phyloP scores from a whole-genome alignment of 495 filamentous ascomycete species.

The Massariosphaeria phaeospora region DNA sequence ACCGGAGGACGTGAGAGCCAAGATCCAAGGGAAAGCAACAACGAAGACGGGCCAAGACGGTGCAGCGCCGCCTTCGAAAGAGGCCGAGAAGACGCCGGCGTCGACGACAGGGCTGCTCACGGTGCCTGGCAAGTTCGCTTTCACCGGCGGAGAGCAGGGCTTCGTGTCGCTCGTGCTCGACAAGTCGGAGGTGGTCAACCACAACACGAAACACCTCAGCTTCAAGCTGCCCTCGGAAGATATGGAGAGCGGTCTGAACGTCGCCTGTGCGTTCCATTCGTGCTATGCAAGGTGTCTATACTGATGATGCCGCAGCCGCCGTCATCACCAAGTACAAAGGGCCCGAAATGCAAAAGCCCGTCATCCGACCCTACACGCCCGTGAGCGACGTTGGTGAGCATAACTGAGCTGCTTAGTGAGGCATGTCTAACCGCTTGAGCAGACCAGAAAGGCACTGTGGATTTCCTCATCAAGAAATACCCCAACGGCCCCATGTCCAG shows the following conservation, averaged over 20 bases:
- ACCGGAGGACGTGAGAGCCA: too few relatives aligned
- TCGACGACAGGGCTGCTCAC: too few relatives aligned
- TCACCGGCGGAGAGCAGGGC: conserved; percentile 82
- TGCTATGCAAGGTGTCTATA: not conserved
- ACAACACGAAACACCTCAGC: conserved; percentile 84
- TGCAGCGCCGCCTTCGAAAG: conserved; percentile 22
- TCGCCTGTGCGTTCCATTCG: conserved; percentile 58
- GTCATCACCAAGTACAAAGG: conserved; percentile 84
- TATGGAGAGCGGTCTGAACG: conserved; percentile 69
- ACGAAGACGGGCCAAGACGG: too few relatives aligned
- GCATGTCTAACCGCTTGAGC: conserved; percentile 1
- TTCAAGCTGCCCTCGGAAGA: conserved; percentile 81
- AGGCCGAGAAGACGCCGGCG: conserved; percentile 27
- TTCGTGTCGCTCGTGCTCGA: conserved; percentile 76
- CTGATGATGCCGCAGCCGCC: conserved; percentile 50
- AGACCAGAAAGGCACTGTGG: conserved; percentile 73
- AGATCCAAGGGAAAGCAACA: too few relatives aligned
- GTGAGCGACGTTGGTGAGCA: conserved; percentile 73
- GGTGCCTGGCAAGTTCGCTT: conserved; percentile 48
- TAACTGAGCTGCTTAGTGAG: not conserved
- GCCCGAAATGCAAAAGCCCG: conserved; percentile 69
- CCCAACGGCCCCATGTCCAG: conserved; percentile 84
- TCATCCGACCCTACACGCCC: conserved; percentile 89
- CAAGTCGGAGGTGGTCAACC: conserved; percentile 69
- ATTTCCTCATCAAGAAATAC: conserved; percentile 89